Conservation (phyloP, 2,329 filamentous ascomycete genomes). For the Mariannaea elegans region DNA sequence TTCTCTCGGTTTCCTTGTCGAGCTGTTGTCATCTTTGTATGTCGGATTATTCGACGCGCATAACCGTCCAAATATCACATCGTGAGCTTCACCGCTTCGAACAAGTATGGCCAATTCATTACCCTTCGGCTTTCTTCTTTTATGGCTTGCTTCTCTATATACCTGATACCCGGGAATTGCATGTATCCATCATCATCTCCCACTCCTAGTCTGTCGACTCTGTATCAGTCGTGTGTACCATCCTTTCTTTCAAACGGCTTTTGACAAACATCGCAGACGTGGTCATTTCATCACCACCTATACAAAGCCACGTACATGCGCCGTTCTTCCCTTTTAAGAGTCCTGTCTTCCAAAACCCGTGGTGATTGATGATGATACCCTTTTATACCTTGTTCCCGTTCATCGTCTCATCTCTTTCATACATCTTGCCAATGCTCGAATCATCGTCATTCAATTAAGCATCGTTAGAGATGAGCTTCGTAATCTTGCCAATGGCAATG, state of each 20-base stretch:
- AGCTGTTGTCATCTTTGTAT: not conserved
- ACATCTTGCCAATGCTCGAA: constrained; percentile 9
- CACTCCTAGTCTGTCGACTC: constrained; percentile 16
- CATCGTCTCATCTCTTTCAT: constrained; percentile 24
- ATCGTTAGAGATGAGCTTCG: constrained; percentile 73
- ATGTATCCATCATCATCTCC: constrained; percentile 29
- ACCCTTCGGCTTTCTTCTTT: constrained; percentile 28
- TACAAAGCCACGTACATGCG: constrained; percentile 26
- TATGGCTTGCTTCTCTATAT: constrained; percentile 32
- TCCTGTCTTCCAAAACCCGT: constrained; percentile 19
- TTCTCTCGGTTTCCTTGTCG: not conserved
- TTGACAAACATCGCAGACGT: constrained; percentile 24
- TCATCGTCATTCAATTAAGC: constrained; percentile 38
- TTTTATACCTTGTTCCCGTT: constrained; percentile 18
- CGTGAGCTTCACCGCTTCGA: not conserved
- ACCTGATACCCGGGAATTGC: constrained; percentile 27
- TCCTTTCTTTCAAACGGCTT: constrained; percentile 24
- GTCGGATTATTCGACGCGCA: not conserved
- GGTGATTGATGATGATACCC: constrained; percentile 25
- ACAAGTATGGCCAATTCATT: not conserved
- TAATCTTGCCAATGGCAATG: constrained; percentile 99
- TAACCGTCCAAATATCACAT: not conserved
- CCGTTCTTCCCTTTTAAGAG: constrained; percentile 13
- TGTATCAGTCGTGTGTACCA: not conserved
- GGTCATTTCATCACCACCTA: constrained; percentile 32